Percentiles rank a stretch among this genome's conserved stretches.
These are phyloP conservation scores for Dichotomocladium elegans DNA, from an alignment of 371 early-diverging fungal genomes.

Conservation along the genomic window DNA sequence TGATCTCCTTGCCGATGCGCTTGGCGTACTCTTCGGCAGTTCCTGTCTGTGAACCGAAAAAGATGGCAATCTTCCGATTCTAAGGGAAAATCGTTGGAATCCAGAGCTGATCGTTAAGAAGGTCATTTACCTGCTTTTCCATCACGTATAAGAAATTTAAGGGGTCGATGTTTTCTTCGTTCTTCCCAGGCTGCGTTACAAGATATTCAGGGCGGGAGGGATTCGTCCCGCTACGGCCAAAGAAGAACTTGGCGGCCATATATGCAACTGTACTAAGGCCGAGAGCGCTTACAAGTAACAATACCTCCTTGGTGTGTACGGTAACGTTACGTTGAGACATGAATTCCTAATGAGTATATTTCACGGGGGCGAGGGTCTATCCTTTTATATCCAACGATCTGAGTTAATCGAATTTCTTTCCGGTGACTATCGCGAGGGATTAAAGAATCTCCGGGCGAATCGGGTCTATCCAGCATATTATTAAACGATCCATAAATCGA, in stretches of 20 bases:
- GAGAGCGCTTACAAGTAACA: constrained; percentile 8
- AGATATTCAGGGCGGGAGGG: neutral
- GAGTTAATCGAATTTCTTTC: too few relatives aligned
- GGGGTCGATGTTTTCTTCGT: neutral
- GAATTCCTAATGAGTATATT: too few relatives aligned
- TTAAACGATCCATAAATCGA: too few relatives aligned
- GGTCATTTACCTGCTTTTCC: constrained; percentile 39
- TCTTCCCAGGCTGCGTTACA: neutral
- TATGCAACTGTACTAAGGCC: constrained; percentile 8
- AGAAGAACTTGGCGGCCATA: constrained; percentile 1
- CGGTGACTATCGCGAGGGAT: too few relatives aligned
- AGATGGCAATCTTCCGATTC: constrained; percentile 62
- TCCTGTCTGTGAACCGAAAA: constrained; percentile 93
- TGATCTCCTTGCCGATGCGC: constrained; percentile 76
- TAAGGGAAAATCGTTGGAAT: constrained; percentile 8
- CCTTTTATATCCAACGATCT: too few relatives aligned
- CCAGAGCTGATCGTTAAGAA: neutral
- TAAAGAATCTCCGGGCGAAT: too few relatives aligned
- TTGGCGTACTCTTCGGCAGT: constrained; percentile 91
- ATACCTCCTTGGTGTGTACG: constrained; percentile 1
- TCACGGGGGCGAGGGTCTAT: too few relatives aligned
- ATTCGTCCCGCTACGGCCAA: neutral
- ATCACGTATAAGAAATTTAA: constrained; percentile 19
- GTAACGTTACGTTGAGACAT: too few relatives aligned
- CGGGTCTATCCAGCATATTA: too few relatives aligned